A percentile compares a stretch with the other conserved stretches of the same genome.
Conservation (phyloP, 2,329 filamentous ascomycete genomes). For the Pezicula carpinea region DNA sequence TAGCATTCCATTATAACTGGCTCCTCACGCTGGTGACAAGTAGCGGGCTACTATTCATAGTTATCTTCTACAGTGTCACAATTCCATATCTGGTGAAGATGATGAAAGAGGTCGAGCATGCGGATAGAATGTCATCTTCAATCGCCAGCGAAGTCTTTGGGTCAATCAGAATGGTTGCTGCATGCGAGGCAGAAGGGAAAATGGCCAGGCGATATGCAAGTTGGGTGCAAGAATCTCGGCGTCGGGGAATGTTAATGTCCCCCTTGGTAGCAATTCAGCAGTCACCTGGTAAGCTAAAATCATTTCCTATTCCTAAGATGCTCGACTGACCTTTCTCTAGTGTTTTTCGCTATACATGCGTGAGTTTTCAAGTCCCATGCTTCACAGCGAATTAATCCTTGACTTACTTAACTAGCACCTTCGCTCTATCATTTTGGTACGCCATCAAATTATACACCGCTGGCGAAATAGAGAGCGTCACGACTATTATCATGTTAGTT, state of each 20-base stretch:
- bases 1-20: constrained; percentile 54
- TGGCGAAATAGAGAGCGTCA: constrained; percentile 41
- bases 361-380: background rate
- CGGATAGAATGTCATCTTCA: constrained; percentile 50
- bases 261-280: constrained; percentile 49
- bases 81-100: constrained; percentile 51
- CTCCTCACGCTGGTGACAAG: constrained; percentile 52
- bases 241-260: constrained; percentile 35
- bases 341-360: constrained; percentile 30
- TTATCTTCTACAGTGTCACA: constrained; percentile 39
- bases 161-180: constrained; percentile 54
- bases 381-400: constrained; percentile 10
- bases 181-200: constrained; percentile 53
- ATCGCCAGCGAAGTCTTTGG: constrained; percentile 55
- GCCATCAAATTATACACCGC: constrained; percentile 46
- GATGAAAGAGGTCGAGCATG: constrained; percentile 35
- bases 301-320: background rate
- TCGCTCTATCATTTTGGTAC: constrained; percentile 57
- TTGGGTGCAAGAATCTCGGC: constrained; percentile 46
- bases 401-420: constrained; percentile 32
- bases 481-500: constrained; percentile 51
- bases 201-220: constrained; percentile 46
- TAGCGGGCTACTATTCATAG: constrained; percentile 50
- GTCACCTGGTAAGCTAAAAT: constrained; percentile 29
- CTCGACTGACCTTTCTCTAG: constrained; percentile 3